These are phyloP conservation scores for Dactylonectria estremocensis DNA, from an alignment of 2,329 filamentous ascomycete genomes.

Conservation along the genomic window DNA sequence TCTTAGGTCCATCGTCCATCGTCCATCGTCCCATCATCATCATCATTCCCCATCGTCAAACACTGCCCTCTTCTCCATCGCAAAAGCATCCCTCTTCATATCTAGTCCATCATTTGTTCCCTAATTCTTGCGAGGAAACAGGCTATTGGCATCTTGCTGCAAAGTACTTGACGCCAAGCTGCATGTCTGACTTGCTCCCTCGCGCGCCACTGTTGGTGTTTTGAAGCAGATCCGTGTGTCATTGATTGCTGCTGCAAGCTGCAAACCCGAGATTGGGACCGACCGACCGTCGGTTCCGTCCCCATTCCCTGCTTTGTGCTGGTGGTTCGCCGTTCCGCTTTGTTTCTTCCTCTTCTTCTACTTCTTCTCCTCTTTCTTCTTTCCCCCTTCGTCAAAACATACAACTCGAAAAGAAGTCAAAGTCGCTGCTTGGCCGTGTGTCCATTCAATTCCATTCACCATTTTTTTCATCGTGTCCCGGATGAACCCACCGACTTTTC, in stretches of 20 bases:
- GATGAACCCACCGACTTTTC: not conserved
- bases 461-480: not conserved
- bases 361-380: not conserved
- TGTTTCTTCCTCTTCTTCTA: not conserved
- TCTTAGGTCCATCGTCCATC: too few relatives aligned
- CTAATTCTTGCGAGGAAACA: not conserved
- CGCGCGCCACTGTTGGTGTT: not conserved
- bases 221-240: constrained; percentile 6
- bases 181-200: constrained; percentile 18
- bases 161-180: not conserved
- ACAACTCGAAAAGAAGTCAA: not conserved
- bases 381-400: not conserved
- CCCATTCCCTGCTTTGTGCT: not conserved
- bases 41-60: too few relatives aligned
- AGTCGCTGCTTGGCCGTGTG: not conserved
- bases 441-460: not conserved
- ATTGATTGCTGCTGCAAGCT: constrained; percentile 2
- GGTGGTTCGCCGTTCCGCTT: constrained; percentile 2
- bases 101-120: too few relatives aligned
- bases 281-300: not conserved
- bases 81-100: not conserved
- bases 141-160: not conserved
- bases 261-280: constrained; percentile 1
- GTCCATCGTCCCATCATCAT: too few relatives aligned
- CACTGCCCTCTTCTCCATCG: not conserved